Base-by-base conservation (phyloP, 2,329 filamentous ascomycete genomes). In the Cephalotrichum gorgonifer region DNA sequence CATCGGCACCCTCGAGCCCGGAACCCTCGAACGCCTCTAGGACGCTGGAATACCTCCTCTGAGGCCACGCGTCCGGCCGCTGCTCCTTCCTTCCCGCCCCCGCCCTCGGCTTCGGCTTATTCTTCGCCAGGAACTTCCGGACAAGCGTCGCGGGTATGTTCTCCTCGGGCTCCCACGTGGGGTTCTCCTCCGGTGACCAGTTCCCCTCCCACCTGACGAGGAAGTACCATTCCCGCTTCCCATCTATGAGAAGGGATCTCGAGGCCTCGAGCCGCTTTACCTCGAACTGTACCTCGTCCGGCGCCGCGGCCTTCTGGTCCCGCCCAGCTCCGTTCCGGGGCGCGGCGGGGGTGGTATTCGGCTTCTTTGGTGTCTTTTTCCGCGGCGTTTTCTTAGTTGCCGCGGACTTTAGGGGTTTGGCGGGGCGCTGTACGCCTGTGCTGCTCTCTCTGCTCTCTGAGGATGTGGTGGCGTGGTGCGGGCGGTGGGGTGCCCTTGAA, bases 111-210 rank as follows among this genome's bases (percentile, higher is more conserved):
- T n/a, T 15, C 15, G n/a, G 14, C 4, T 25, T 15, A 15, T 50
- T 43, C 39, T 27, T 43, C 6, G n/a, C 23, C 8, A 50, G 31
- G 25, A 26, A 50, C 31, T 50, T 45, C n/a, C 33, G 28, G 15
- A 45, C 48, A 14, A 50, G 23, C 7, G n/a, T 35, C 4, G 20
- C 14, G 12, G 41, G 41, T 2, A 81, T 68, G 47, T 79, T 76
- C 3, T 67, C 67, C 53, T 73, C 69, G 0, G 76, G 76, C 55
- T 81, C 77, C 77, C 77, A 81, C 0, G 76, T 74, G 0, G 75
- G 74, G 49, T 81, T 79, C 56, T 79, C 68, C 8, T 71, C 72
- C 0, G 67, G 60, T 0, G 76, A 74, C 77, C 77, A 81, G 51
- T 76, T 60, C 7, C 77, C 77, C 42, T 69, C 70, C 77, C 77